Evolutionary conservation across 768 basidiomycete genomes (phyloP).

Genomic region (Amanita jacksonii): DNA sequence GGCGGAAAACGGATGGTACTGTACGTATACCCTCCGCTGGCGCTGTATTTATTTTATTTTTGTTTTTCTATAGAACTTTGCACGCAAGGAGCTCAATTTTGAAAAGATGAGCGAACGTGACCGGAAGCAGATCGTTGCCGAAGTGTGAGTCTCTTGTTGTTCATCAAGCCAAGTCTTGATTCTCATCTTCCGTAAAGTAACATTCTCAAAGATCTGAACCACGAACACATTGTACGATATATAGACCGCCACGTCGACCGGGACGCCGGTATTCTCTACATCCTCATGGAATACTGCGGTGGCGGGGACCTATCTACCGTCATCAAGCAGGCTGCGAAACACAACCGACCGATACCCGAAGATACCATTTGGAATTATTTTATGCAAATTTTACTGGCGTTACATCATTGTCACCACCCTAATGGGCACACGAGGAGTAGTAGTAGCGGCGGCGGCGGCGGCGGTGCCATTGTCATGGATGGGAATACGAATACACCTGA

Average conservation of each 20-base stretch:
- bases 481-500: slow-evolving; percentile 8
- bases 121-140: slow-evolving; percentile 91
- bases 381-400: slow-evolving; percentile 81
- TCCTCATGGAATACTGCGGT: slow-evolving; percentile 98
- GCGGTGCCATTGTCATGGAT: no score
- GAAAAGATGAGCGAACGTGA: slow-evolving; percentile 95
- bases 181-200: slow-evolving; percentile 42
- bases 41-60: background rate
- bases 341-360: slow-evolving; percentile 71
- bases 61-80: slow-evolving; percentile 50
- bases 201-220: slow-evolving; percentile 91
- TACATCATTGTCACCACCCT: slow-evolving; percentile 91
- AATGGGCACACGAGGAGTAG: slow-evolving; percentile 39
- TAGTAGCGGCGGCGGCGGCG: slow-evolving; percentile 20
- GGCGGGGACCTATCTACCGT: slow-evolving; percentile 88
- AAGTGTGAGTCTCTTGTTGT: slow-evolving; percentile 69
- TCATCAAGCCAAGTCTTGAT: background rate
- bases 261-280: slow-evolving; percentile 85
- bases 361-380: slow-evolving; percentile 96
- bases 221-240: slow-evolving; percentile 95
- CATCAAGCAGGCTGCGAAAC: slow-evolving; percentile 70
- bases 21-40: slow-evolving; percentile 34
- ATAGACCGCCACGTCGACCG: slow-evolving; percentile 89
- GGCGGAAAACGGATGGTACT: slow-evolving; percentile 71
- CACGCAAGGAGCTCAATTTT: slow-evolving; percentile 94